Evolutionary conservation across 345 rosid species (phyloP).

Genomic region (Gossypium longicalyx): DNA sequence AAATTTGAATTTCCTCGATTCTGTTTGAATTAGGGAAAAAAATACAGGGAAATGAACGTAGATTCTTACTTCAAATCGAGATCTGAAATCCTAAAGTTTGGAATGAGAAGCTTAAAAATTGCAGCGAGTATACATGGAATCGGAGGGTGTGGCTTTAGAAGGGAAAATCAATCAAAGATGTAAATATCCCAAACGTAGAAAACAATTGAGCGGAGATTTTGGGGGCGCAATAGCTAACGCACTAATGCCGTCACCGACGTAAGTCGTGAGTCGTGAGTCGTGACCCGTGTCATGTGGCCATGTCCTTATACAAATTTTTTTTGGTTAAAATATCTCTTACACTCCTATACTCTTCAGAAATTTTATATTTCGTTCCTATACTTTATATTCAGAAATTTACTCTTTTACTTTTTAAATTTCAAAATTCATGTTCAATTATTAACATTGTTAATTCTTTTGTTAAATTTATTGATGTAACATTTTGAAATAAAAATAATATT

Average conservation of each 20-base stretch:
- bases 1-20: neutral
- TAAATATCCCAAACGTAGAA: neutral
- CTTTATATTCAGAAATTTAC: too few species aligned
- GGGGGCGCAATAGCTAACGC: neutral
- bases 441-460: too few species aligned
- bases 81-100: neutral
- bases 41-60: neutral
- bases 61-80: conserved; percentile 9
- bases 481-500: too few species aligned
- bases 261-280: neutral
- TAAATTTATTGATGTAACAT: too few species aligned
- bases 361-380: too few species aligned
- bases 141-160: neutral
- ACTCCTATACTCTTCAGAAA: too few species aligned
- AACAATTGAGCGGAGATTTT: neutral
- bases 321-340: neutral
- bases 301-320: neutral
- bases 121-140: neutral
- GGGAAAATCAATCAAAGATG: neutral
- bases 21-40: neutral
- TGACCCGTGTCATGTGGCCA: neutral
- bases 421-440: too few species aligned
- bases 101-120: neutral
- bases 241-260: neutral
- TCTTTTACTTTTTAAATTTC: too few species aligned